Conservation (phyloP, 228 moss, liverwort and hornwort genomes). For the Sphagnum fallax region DNA sequence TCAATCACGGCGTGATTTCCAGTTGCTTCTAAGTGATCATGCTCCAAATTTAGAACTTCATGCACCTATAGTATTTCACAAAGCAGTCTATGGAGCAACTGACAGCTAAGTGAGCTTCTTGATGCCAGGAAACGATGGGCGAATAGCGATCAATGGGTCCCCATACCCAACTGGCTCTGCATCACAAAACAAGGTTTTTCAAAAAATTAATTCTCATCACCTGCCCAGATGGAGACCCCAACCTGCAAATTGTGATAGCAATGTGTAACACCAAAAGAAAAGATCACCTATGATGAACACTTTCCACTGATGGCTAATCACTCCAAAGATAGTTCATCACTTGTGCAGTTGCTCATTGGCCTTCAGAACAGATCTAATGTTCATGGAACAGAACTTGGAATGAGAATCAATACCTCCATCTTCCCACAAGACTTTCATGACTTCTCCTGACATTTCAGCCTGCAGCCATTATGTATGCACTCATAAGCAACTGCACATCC, state of each 20-base stretch:
- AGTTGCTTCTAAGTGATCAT: too few species aligned
- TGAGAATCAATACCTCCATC: slow-evolving; percentile 34
- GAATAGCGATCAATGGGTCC: slow-evolving; percentile 51
- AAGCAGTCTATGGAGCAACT: slow-evolving; percentile 1
- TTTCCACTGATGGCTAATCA: too few species aligned
- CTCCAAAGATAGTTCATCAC: too few species aligned
- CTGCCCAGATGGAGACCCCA: neutral
- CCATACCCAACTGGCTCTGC: slow-evolving; percentile 64
- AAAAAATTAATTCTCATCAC: neutral
- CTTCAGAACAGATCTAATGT: neutral
- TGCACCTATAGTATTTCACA: too few species aligned
- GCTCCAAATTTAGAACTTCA: too few species aligned
- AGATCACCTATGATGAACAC: neutral
- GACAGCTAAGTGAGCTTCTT: slow-evolving; percentile 21
- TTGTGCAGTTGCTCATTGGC: too few species aligned
- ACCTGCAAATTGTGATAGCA: neutral
- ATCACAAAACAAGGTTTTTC: neutral
- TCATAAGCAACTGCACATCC: too few species aligned
- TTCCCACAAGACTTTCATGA: slow-evolving; percentile 49
- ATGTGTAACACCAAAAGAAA: neutral
- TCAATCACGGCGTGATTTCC: too few species aligned
- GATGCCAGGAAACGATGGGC: slow-evolving; percentile 53
- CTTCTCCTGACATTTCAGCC: slow-evolving; percentile 41
- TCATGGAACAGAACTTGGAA: neutral
- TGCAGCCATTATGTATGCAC: slow-evolving; percentile 6